Conservation (phyloP, 2,329 filamentous ascomycete genomes). For the Colletotrichum incanum region DNA sequence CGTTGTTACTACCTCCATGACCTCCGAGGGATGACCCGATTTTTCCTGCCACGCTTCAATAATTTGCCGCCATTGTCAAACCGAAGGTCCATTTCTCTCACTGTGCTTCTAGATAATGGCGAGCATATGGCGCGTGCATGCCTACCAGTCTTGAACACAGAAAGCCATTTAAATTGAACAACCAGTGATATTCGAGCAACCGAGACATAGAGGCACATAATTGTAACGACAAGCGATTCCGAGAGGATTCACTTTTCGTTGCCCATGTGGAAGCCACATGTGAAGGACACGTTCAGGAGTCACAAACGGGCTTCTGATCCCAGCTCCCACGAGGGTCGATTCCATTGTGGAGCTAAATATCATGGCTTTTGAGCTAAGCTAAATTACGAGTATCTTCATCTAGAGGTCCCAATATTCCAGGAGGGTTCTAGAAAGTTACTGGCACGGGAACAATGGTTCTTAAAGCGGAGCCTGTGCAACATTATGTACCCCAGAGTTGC, state of each 20-base stretch:
- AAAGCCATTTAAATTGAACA: background rate
- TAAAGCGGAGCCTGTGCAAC: background rate
- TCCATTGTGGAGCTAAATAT: background rate
- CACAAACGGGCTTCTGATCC: conserved; percentile 23
- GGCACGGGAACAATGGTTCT: background rate
- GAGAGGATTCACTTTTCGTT: background rate
- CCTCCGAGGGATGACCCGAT: conserved; percentile 29
- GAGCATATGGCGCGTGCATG: conserved; percentile 42
- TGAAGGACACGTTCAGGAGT: conserved; percentile 21
- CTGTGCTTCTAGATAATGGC: conserved; percentile 18
- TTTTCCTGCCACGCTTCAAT: conserved; percentile 41
- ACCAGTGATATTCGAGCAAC: conserved; percentile 7
- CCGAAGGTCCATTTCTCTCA: conserved; percentile 21
- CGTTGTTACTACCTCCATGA: conserved; percentile 27
- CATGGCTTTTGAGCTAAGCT: background rate
- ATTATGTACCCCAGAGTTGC: conserved; percentile 10
- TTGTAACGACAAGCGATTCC: conserved; percentile 31
- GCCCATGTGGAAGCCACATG: conserved; percentile 32
- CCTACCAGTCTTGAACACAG: conserved; percentile 15
- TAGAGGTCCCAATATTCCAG: conserved; percentile 1
- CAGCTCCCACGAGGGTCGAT: conserved; percentile 19
- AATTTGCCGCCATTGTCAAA: conserved; percentile 48
- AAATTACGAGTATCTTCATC: background rate
- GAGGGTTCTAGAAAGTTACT: conserved; percentile 19
- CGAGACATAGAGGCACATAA: conserved; percentile 25